Evolutionary conservation across 176 grass and related monocot species (phyloP).

Genomic region (Carex scoparia): DNA sequence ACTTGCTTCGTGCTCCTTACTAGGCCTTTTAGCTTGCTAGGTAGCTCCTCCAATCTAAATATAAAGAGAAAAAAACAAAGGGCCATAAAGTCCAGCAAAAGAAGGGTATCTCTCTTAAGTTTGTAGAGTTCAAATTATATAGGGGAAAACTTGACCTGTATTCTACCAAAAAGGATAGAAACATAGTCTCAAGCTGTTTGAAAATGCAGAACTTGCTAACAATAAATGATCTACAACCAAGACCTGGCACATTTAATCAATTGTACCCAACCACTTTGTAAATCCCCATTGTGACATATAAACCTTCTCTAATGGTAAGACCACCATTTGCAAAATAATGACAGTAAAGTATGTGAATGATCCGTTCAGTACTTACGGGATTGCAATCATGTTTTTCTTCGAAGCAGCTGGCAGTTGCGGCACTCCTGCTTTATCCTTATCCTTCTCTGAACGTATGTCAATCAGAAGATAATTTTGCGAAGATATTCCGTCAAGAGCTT

Average conservation of each 20-base stretch:
- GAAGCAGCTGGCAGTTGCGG: slow-evolving; percentile 63
- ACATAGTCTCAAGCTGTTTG: not conserved
- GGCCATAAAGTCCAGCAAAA: not conserved
- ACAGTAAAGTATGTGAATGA: not conserved
- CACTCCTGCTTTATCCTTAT: slow-evolving; percentile 79
- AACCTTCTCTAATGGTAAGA: not conserved
- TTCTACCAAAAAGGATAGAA: not conserved
- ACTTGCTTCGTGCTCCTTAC: slow-evolving; percentile 60
- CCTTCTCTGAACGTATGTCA: slow-evolving; percentile 79
- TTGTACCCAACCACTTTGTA: not conserved
- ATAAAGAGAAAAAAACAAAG: not conserved
- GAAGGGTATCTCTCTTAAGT: not conserved
- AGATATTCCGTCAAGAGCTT: slow-evolving; percentile 54
- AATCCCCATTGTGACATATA: not conserved
- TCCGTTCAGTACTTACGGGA: slow-evolving; percentile 41
- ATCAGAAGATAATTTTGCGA: slow-evolving; percentile 57
- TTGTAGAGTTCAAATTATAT: not conserved
- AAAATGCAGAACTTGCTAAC: not conserved
- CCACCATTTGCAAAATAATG: not conserved
- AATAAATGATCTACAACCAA: not conserved
- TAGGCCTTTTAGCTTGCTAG: slow-evolving; percentile 64
- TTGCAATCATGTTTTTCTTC: slow-evolving; percentile 65
- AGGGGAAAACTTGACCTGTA: not conserved
- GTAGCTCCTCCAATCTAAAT: slow-evolving; percentile 67
- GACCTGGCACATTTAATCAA: not conserved